phyloP scores from a whole-genome alignment of 2,329 filamentous ascomycete species.

The Penicillium polonicum region DNA sequence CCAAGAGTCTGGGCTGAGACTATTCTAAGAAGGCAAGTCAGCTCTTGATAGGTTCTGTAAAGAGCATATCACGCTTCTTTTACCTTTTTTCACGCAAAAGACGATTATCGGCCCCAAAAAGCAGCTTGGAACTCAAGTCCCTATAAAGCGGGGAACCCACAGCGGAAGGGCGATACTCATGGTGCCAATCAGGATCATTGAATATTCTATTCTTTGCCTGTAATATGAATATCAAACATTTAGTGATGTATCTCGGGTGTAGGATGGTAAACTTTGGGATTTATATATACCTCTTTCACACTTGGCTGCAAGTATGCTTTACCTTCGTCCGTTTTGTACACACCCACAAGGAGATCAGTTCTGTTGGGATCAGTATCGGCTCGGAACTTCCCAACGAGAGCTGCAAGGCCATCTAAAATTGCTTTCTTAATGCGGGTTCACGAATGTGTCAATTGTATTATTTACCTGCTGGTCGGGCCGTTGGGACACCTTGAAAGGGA shows the following conservation, averaged over 20 bases:
- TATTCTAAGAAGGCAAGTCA: not conserved
- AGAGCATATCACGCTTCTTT: not conserved
- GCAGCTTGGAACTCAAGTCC: slow-evolving; percentile 8
- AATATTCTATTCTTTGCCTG: slow-evolving; percentile 16
- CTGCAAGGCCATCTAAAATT: slow-evolving; percentile 8
- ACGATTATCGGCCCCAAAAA: slow-evolving; percentile 15
- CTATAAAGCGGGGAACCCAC: slow-evolving; percentile 13
- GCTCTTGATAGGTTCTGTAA: not conserved
- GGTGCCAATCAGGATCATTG: slow-evolving; percentile 16
- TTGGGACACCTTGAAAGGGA: slow-evolving; percentile 14
- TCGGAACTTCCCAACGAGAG: slow-evolving; percentile 1
- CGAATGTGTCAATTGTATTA: not conserved
- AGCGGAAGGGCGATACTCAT: slow-evolving; percentile 15
- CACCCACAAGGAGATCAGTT: slow-evolving; percentile 16
- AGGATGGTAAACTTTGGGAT: not conserved
- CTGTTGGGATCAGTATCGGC: slow-evolving; percentile 12
- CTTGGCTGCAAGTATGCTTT: slow-evolving; percentile 13
- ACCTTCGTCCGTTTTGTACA: slow-evolving; percentile 17
- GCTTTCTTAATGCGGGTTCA: not conserved
- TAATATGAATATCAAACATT: not conserved
- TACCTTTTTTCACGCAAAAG: slow-evolving; percentile 17
- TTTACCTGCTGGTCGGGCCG: slow-evolving; percentile 7
- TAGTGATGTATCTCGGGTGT: not conserved
- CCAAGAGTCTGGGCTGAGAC: slow-evolving; percentile 15
- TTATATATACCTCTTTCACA: slow-evolving; percentile 11